Conservation (phyloP, 106 monocot genomes). For the Hemerocallis citrina region DNA sequence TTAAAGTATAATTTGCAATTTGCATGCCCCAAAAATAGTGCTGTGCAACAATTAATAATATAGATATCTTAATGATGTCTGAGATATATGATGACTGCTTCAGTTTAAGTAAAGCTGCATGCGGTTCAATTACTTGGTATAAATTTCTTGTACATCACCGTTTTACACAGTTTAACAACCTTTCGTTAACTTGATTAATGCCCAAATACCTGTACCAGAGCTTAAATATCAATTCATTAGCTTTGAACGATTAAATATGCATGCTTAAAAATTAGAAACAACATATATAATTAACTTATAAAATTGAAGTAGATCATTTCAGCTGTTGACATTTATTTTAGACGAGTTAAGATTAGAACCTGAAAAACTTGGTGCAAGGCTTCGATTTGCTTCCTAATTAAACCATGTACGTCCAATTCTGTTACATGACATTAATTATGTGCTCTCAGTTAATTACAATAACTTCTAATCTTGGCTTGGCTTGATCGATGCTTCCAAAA, state of each 20-base stretch:
- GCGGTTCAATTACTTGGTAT: slow-evolving; percentile 1
- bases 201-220: slow-evolving; percentile 66
- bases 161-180: slow-evolving; percentile 35
- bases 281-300: slow-evolving; percentile 6
- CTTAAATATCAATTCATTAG: slow-evolving; percentile 46
- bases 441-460: slow-evolving; percentile 42
- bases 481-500: slow-evolving; percentile 19
- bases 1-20: background rate
- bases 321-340: slow-evolving; percentile 43
- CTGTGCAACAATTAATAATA: background rate
- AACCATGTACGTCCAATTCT: slow-evolving; percentile 82
- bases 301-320: slow-evolving; percentile 15
- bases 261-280: slow-evolving; percentile 14
- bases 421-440: slow-evolving; percentile 80
- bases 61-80: no score
- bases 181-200: slow-evolving; percentile 64
- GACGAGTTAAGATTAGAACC: slow-evolving; percentile 84
- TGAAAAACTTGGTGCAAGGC: slow-evolving; percentile 99
- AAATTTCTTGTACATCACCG: slow-evolving; percentile 16
- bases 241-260: slow-evolving; percentile 4
- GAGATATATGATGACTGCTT: background rate
- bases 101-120: background rate
- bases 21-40: background rate
- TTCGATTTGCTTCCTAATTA: slow-evolving; percentile 99
- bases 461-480: slow-evolving; percentile 35